Base-by-base conservation (phyloP, 768 basidiomycete species). In the Mycena venus region DNA sequence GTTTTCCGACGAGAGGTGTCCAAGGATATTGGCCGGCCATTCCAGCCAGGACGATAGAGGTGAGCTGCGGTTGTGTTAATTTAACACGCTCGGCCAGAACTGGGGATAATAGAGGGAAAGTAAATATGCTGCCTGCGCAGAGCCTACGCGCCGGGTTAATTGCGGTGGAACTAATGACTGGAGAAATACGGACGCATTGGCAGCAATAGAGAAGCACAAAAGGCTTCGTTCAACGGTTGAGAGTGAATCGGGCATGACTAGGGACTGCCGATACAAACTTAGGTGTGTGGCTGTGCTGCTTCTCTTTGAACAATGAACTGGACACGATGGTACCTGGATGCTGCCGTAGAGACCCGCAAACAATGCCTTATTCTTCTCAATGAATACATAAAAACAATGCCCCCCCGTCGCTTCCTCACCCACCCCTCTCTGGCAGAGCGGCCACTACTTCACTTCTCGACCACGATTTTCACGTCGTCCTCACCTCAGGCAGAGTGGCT, bases 21-120 rank as follows among this genome's bases (percentile, higher is more conserved):
- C 94, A 86, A 3, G 94, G 94, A 81, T 96, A 96, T 84, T 96
- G 94, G 6, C 94, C 93, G 74, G 91, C 89, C 89, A 96, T 91
- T 3, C 93, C 95, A n/a, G 92, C 93, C 25, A 96, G 85, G 17
- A 90, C 91, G 66, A 96, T 92, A 3, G 93, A 93, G 19, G 94
- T 95, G 70, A 96, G 82, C 76, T 96, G 95, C 8, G 93, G 90
- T 79, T 96, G 95, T 14, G 89, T 89, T 65, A 96, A 85, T 79
- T 91, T 91, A 77, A 91, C 84, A 76, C 88, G 88, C 23, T 86
- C 80, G 5, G 89, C 90, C 70, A 95, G 80, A 1, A 88, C 84
- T 9, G 94, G 92, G 1, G 94, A 91, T 47, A 95, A 83, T 7
- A 96, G 85, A 23, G 95, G 94, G 79, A 96, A 95, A 56, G 89